Conservation (phyloP, 495 filamentous ascomycete species). For the Halenospora varia region DNA sequence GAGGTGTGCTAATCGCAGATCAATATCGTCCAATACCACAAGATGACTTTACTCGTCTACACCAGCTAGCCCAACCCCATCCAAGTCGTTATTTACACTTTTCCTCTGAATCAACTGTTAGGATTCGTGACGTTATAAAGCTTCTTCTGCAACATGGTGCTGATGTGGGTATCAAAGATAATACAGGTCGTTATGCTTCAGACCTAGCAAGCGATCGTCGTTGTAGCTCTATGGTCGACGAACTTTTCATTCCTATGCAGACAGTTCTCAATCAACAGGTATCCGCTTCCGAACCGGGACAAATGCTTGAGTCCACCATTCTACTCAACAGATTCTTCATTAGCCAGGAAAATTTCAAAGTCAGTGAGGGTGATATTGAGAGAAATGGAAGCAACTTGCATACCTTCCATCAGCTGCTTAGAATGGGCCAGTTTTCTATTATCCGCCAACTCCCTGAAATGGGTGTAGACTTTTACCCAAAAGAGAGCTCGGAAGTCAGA, state of each 20-base stretch:
- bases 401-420: neutral
- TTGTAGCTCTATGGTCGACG: neutral
- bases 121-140: conserved; percentile 23
- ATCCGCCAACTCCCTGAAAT: neutral
- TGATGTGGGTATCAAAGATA: neutral
- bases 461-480: neutral
- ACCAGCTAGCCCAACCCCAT: too few species aligned
- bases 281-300: neutral
- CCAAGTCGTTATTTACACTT: too few species aligned
- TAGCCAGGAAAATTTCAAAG: neutral
- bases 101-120: too few species aligned
- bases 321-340: neutral
- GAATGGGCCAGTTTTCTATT: neutral
- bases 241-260: neutral
- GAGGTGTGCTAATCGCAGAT: neutral
- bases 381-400: neutral
- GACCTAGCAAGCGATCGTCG: neutral
- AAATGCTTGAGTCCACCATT: neutral
- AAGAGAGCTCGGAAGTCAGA: neutral
- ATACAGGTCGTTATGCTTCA: neutral
- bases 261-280: neutral
- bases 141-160: conserved; percentile 15
- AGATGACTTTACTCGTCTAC: too few species aligned
- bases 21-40: neutral
- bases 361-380: neutral